Percentiles rank a stretch among this genome's conserved stretches.
phyloP scores from a whole-genome alignment of 495 filamentous ascomycete species.

The Xylaria bambusicola region DNA sequence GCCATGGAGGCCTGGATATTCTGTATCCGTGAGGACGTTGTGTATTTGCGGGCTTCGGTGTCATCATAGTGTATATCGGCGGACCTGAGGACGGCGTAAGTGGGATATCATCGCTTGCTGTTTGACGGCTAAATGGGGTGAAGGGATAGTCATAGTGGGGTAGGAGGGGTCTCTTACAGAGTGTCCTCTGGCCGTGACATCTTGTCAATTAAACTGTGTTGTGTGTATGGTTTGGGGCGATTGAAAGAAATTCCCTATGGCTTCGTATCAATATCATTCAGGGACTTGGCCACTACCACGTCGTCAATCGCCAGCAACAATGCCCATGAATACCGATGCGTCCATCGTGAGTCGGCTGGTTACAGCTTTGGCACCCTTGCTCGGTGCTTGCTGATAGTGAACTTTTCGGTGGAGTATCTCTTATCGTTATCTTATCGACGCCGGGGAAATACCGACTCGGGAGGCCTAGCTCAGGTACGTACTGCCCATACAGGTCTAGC shows the following conservation, averaged over 20 bases:
- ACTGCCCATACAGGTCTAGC: not conserved
- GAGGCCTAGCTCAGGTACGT: not conserved
- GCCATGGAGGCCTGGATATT: conserved; percentile 96
- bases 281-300: no score
- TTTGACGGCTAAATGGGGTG: not conserved
- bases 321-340: no score
- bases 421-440: conserved; percentile 30
- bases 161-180: conserved; percentile 57
- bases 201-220: conserved; percentile 16
- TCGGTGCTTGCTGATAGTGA: conserved; percentile 11
- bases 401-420: conserved; percentile 20
- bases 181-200: conserved; percentile 95
- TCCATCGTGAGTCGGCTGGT: no score
- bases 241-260: no score
- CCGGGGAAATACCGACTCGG: conserved; percentile 12
- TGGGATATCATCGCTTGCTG: conserved; percentile 5
- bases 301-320: no score
- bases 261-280: no score
- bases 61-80: conserved; percentile 98
- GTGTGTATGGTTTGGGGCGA: not conserved
- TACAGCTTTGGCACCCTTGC: no score
- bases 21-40: conserved; percentile 92
- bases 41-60: conserved; percentile 92
- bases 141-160: conserved; percentile 7
- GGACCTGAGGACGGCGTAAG: conserved; percentile 55